Conservation (phyloP, 352 stramenopile genomes). For the Phytophthora colocasiae region DNA sequence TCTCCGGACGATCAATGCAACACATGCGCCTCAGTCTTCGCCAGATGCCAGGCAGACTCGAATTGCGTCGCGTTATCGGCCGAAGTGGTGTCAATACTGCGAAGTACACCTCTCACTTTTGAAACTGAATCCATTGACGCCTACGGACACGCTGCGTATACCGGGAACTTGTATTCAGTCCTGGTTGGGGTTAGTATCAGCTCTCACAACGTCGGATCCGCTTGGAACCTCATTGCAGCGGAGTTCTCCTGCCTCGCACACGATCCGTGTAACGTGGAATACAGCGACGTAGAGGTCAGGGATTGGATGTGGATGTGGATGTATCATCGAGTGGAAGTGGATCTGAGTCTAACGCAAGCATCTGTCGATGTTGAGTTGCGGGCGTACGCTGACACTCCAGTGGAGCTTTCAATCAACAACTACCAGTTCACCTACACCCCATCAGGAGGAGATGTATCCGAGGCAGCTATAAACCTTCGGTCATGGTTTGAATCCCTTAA, state of each 20-base stretch:
- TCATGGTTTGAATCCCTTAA: slow-evolving; percentile 3
- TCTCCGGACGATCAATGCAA: slow-evolving; percentile 6
- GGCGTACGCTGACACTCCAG: slow-evolving; percentile 7
- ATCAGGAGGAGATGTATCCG: background rate
- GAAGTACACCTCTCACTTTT: background rate
- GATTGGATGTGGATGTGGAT: too few relatives aligned
- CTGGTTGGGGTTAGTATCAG: background rate
- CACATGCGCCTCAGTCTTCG: slow-evolving; percentile 8
- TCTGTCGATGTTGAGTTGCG: slow-evolving; percentile 4
- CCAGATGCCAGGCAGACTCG: slow-evolving; percentile 6
- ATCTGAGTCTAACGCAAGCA: background rate
- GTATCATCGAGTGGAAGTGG: background rate
- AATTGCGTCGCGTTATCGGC: slow-evolving; percentile 3
- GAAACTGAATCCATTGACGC: background rate
- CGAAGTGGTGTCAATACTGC: slow-evolving; percentile 2
- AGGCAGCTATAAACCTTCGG: background rate
- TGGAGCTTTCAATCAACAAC: background rate
- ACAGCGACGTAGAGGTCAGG: slow-evolving; percentile 8
- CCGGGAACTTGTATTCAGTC: slow-evolving; percentile 3
- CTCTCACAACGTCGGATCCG: background rate
- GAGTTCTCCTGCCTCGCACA: slow-evolving; percentile 19
- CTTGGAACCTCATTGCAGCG: slow-evolving; percentile 15
- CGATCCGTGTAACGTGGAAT: slow-evolving; percentile 15
- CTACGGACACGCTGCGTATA: slow-evolving; percentile 7
- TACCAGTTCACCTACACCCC: background rate